Evolutionary conservation across 805 yeast genomes (phyloP).

Genomic region (Candida insectorum): DNA sequence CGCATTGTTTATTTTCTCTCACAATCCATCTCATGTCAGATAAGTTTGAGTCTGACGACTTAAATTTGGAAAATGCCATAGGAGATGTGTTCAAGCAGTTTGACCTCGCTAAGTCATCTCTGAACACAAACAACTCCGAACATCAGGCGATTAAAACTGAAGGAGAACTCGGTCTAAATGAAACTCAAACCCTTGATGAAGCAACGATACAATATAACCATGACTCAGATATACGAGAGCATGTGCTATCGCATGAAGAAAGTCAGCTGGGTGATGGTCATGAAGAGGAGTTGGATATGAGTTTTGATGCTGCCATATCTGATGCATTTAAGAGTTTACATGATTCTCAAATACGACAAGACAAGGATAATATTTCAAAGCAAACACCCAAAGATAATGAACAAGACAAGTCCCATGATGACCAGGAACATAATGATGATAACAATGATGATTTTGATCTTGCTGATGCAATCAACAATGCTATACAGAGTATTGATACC

Average conservation of each 20-base stretch:
- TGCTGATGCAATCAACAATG: constrained; percentile 13
- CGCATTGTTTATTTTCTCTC: no score
- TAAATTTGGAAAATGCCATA: constrained; percentile 31
- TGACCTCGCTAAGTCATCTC: constrained; percentile 9
- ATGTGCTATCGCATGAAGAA: constrained; percentile 1
- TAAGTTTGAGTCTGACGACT: constrained; percentile 6
- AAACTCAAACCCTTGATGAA: background rate
- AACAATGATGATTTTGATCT: constrained; percentile 7
- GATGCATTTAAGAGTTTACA: constrained; percentile 23
- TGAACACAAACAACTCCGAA: background rate
- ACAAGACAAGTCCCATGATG: background rate
- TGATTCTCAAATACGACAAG: constrained; percentile 4
- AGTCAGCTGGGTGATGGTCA: constrained; percentile 1
- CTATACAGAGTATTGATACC: constrained; percentile 12
- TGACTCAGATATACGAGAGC: no score
- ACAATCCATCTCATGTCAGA: no score
- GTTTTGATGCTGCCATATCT: constrained; percentile 25
- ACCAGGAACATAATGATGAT: constrained; percentile 1
- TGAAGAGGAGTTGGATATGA: constrained; percentile 10
- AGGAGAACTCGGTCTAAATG: no score
- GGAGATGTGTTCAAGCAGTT: constrained; percentile 38
- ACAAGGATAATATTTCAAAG: background rate
- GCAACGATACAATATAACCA: no score
- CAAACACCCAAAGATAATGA: background rate
- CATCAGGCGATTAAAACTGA: no score